These are phyloP conservation scores for Neurospora hispaniola DNA, from an alignment of 495 filamentous ascomycete genomes.

Conservation along the genomic window DNA sequence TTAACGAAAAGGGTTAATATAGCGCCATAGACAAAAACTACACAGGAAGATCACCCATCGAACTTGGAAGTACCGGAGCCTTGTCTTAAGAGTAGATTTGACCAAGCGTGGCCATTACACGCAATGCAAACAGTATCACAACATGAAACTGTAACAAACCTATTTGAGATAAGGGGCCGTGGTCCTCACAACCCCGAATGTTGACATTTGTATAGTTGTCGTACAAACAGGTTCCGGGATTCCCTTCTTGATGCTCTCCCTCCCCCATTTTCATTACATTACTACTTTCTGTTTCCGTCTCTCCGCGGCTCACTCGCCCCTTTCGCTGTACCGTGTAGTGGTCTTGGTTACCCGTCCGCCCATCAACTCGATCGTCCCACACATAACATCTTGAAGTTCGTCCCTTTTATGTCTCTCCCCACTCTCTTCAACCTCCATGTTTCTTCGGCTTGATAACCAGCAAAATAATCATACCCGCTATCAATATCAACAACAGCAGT, in stretches of 20 bases:
- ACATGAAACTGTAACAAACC: not conserved
- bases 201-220: not conserved
- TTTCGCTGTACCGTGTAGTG: not conserved
- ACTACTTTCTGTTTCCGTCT: not conserved
- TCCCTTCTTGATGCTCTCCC: not conserved
- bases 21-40: not conserved
- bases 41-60: not conserved
- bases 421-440: conserved; percentile 4
- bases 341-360: not conserved
- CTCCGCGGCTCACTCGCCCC: not conserved
- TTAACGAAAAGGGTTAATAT: not conserved
- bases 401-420: not conserved
- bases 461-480: conserved; percentile 79
- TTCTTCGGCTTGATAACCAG: conserved; percentile 74
- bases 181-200: not conserved
- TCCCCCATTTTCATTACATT: not conserved
- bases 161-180: not conserved
- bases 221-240: not conserved
- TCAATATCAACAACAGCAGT: conserved; percentile 69
- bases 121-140: too few relatives aligned
- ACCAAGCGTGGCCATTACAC: not conserved
- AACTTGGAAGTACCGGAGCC: not conserved
- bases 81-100: too few relatives aligned
- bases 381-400: not conserved
- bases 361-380: not conserved